Evolutionary conservation across 352 stramenopile species (phyloP).

Genomic region (Globisporangium splendens): DNA sequence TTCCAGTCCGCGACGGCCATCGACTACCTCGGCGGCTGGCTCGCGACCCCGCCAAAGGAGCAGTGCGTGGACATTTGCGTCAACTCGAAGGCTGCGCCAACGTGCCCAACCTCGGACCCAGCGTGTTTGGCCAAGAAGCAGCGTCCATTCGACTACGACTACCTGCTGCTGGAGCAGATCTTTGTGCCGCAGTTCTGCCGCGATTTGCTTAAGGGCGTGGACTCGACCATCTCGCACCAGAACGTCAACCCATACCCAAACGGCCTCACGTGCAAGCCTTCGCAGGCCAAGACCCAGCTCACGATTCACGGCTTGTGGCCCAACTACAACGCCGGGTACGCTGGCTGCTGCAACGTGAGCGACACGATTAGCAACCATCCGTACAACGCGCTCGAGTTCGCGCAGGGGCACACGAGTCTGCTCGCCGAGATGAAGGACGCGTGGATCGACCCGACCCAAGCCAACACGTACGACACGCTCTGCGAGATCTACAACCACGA

Average conservation of each 20-base stretch:
- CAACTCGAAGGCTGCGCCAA: conserved; percentile 50
- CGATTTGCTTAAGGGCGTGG: conserved; percentile 63
- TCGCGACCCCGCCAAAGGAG: conserved; percentile 35
- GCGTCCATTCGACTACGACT: conserved; percentile 71
- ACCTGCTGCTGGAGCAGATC: conserved; percentile 73
- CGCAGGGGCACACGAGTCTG: conserved; percentile 36
- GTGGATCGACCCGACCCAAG: conserved; percentile 65
- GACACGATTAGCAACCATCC: conserved; percentile 54
- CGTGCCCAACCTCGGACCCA: conserved; percentile 48
- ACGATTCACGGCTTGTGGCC: conserved; percentile 79
- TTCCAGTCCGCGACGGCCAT: conserved; percentile 19
- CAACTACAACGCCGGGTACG: conserved; percentile 74
- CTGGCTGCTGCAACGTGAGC: conserved; percentile 66
- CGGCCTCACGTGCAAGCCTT: conserved; percentile 39
- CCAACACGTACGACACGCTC: conserved; percentile 55
- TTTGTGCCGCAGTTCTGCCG: conserved; percentile 82
- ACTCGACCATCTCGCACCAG: conserved; percentile 79
- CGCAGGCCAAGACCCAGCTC: conserved; percentile 40
- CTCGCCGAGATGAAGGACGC: conserved; percentile 51
- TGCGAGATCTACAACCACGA: conserved; percentile 87
- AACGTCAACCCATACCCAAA: conserved; percentile 67
- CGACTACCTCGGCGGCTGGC: conserved; percentile 66
- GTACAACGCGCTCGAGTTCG: conserved; percentile 45
- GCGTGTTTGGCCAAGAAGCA: conserved; percentile 61
- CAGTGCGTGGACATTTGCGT: conserved; percentile 78